These are phyloP conservation scores for Coprinopsis cinerea DNA, from an alignment of 768 basidiomycete genomes.

Conservation along the genomic window DNA sequence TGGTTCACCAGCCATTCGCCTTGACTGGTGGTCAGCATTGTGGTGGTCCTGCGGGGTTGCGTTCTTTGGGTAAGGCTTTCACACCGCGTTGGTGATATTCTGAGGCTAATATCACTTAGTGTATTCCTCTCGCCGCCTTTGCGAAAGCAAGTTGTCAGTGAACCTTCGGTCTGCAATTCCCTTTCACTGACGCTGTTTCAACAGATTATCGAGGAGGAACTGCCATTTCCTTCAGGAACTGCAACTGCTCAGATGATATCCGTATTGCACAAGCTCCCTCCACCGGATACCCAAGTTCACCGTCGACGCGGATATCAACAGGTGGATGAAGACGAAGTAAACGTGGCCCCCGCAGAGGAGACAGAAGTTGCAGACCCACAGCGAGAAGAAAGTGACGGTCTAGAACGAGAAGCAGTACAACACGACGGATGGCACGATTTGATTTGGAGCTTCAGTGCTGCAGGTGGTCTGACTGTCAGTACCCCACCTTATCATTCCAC, in stretches of 20 bases:
- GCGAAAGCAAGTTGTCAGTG: slow-evolving; percentile 84
- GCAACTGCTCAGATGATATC: slow-evolving; percentile 95
- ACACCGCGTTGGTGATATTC: background rate
- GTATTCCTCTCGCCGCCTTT: slow-evolving; percentile 96
- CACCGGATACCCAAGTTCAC: slow-evolving; percentile 52
- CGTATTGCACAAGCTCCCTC: slow-evolving; percentile 74
- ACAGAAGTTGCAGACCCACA: slow-evolving; percentile 15
- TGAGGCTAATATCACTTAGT: slow-evolving; percentile 28
- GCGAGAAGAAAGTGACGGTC: slow-evolving; percentile 26
- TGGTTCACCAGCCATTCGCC: slow-evolving; percentile 65
- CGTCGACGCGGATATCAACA: slow-evolving; percentile 53
- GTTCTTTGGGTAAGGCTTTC: slow-evolving; percentile 76
- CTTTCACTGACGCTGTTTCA: slow-evolving; percentile 5
- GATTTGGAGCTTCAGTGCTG: slow-evolving; percentile 70
- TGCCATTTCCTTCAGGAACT: slow-evolving; percentile 92
- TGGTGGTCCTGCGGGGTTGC: slow-evolving; percentile 89
- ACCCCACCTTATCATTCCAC: background rate
- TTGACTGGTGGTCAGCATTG: slow-evolving; percentile 69
- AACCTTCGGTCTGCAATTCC: background rate
- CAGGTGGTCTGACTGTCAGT: slow-evolving; percentile 70
- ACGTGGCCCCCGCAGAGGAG: slow-evolving; percentile 15
- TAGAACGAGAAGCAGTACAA: slow-evolving; percentile 46
- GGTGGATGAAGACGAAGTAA: slow-evolving; percentile 29
- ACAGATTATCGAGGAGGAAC: slow-evolving; percentile 89
- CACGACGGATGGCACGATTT: slow-evolving; percentile 75